Evolutionary conservation across 2,329 filamentous ascomycete species (phyloP).

Genomic region (Lasiodiplodia citricola): DNA sequence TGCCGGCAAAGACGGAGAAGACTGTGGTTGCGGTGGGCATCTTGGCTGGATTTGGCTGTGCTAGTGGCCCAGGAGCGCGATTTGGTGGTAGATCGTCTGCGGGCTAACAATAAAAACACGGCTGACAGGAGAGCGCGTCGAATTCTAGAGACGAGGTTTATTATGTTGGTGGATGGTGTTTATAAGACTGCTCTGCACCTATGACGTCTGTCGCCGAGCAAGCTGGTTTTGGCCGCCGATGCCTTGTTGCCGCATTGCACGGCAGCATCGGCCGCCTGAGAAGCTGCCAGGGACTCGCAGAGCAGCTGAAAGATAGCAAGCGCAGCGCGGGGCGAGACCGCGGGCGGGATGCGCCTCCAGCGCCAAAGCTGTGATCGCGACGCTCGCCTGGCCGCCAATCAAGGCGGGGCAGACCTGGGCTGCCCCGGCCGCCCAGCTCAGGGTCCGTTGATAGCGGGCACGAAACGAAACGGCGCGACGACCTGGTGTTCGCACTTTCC

Average conservation of each 20-base stretch:
- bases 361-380: background rate
- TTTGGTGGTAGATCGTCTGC: background rate
- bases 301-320: background rate
- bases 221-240: conserved; percentile 13
- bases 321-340: background rate
- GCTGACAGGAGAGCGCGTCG: background rate
- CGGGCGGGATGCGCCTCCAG: background rate
- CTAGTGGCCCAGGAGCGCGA: background rate
- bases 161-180: background rate
- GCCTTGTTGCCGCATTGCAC: conserved; percentile 11
- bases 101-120: background rate
- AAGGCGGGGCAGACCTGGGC: background rate
- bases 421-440: background rate
- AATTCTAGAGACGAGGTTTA: background rate
- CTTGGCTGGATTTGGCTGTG: conserved; percentile 11
- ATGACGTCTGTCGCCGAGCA: conserved; percentile 19
- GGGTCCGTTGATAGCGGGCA: conserved; percentile 15
- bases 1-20: conserved; percentile 40
- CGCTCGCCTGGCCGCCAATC: conserved; percentile 21
- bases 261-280: background rate
- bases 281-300: background rate
- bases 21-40: conserved; percentile 30
- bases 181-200: conserved; percentile 2
- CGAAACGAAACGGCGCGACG: conserved; percentile 15
- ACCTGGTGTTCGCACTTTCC: conserved; percentile 6